A percentile compares a stretch with the other conserved stretches of the same genome.
phyloP scores from a whole-genome alignment of 768 basidiomycete genomes.

The Trichaptum fuscoviolaceum region DNA sequence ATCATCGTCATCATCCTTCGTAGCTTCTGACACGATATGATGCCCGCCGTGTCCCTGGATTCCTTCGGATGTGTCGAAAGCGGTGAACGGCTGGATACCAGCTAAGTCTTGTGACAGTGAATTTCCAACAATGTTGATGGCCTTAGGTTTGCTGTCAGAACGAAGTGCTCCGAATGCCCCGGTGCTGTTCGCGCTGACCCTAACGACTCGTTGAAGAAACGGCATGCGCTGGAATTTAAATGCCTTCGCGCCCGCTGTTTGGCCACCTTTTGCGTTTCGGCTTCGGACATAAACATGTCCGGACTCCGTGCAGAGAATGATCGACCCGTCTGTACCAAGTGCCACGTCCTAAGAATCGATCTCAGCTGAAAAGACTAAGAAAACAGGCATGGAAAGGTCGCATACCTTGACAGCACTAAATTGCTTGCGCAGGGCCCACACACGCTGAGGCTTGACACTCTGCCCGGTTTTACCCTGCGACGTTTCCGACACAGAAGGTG shows the following conservation, averaged over 20 bases:
- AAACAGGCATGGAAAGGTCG: background rate
- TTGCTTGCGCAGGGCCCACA: constrained; percentile 85
- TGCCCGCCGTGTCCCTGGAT: background rate
- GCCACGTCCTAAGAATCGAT: constrained; percentile 70
- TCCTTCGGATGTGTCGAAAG: constrained; percentile 4
- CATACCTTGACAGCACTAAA: constrained; percentile 76
- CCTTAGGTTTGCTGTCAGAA: constrained; percentile 57
- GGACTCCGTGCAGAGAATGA: constrained; percentile 90
- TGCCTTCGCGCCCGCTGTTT: constrained; percentile 33
- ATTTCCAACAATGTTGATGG: constrained; percentile 51
- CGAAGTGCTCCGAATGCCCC: constrained; percentile 87
- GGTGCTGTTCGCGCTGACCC: constrained; percentile 79
- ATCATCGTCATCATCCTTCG: constrained; percentile 3
- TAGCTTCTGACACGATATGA: background rate
- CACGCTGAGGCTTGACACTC: constrained; percentile 73
- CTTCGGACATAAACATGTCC: constrained; percentile 89
- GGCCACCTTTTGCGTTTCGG: constrained; percentile 34
- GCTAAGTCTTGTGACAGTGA: constrained; percentile 62
- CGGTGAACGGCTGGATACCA: constrained; percentile 57
- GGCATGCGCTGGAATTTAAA: constrained; percentile 79
- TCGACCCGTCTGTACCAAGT: constrained; percentile 77
- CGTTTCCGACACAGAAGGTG: constrained; percentile 20
- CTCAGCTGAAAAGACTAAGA: background rate
- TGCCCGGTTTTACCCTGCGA: constrained; percentile 20
- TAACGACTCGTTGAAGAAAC: constrained; percentile 77